Conservation (phyloP, 176 grass and related monocot species). For the Avena sativa region DNA sequence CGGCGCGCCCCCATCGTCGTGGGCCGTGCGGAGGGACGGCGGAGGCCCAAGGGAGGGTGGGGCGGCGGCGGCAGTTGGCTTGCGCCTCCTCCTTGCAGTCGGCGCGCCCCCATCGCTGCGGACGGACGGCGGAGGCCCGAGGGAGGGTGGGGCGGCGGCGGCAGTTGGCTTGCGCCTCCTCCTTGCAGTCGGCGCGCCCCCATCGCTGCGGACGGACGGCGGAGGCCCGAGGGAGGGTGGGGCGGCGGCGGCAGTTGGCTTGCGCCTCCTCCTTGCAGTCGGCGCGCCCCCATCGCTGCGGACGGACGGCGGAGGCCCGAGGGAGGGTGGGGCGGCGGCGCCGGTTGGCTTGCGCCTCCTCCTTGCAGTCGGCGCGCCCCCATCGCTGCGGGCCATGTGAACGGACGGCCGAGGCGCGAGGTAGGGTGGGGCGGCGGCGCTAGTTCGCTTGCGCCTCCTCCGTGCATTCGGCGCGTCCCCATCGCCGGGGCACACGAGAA, state of each 20-base stretch:
- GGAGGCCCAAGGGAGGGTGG: too few relatives aligned
- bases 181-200: background rate
- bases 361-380: background rate
- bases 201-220: background rate
- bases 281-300: background rate
- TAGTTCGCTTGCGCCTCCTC: background rate
- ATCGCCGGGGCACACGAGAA: background rate
- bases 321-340: background rate
- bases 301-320: background rate
- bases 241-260: background rate
- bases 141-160: background rate
- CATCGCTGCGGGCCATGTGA: background rate
- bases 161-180: background rate
- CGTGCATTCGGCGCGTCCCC: background rate
- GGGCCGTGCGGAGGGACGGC: too few relatives aligned
- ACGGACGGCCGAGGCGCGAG: background rate
- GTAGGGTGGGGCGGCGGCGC: background rate
- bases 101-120: too few relatives aligned
- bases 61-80: too few relatives aligned
- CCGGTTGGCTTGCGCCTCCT: background rate
- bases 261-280: background rate
- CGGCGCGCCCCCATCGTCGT: background rate
- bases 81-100: too few relatives aligned
- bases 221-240: background rate
- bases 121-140: background rate